Base-by-base conservation (phyloP, 495 filamentous ascomycete species). In the Penicillium canariense region DNA sequence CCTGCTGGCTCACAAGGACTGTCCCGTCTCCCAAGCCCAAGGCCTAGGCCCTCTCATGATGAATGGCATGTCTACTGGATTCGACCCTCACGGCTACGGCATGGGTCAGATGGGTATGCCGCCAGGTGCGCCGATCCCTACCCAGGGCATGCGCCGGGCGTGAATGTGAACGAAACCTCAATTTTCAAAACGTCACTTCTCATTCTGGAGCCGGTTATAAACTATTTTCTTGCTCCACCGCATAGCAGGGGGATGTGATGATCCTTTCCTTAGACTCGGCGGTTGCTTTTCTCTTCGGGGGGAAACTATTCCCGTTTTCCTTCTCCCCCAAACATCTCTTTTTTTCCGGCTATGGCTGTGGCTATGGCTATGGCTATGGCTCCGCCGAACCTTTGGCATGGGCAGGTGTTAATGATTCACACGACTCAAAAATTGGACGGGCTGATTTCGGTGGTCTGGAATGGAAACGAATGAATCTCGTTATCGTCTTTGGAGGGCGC, bases 1-100 rank as follows among this genome's bases (percentile, higher is more conserved):
- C 1, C 76, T 98, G 31, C 79, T 97, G 5, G 91, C 92, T 2
- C 94, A 98, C 69, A 98, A 98, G 67, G 95, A 98, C 67, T 98
- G 94, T 60, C 90, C 95, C 1, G 87, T 97, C 20, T 88, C 90
- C 7, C 89, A 95, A 64, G 83, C 86, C 23, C 95, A 97, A 68
- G 90, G 91, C 10, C 69, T 96, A 9, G 80, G 83, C 43, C 79
- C 81, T 22, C 75, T 87, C 9, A 83, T 82, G 61, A 85, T 91
- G 83, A 79, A 81, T 54, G 80, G 83, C 50, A 69, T 76, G 65
- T 56, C 67, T 8, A 48, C 70, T 28, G 73, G 70, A 31, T 76
- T 59, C 34, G 73, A 76, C 2, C 61, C 58, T 6, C 70, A 74
- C 43, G 69, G 65, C 3, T 74, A 76, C 46, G 67, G 63, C 51